A percentile compares a stretch with the other conserved stretches of the same genome.
phyloP scores from a whole-genome alignment of 23 red algal genomes.

The Agarophyton chilense region DNA sequence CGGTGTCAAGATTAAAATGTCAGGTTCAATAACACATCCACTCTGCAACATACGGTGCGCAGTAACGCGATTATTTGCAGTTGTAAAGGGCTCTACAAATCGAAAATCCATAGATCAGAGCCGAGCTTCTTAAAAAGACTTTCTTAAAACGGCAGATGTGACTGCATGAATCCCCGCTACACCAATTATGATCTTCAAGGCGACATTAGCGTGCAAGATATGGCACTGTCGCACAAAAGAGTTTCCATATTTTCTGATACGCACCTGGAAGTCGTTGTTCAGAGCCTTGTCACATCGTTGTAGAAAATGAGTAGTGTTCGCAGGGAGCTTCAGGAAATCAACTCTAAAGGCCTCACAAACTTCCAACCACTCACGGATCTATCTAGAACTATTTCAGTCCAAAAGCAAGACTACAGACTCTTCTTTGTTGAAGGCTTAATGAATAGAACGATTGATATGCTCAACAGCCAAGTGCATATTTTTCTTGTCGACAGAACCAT shows the following conservation, averaged over 20 bases:
- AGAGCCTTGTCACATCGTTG: not conserved
- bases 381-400: not conserved
- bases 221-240: not conserved
- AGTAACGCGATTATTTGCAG: no score
- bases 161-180: not conserved
- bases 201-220: not conserved
- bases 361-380: not conserved
- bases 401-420: not conserved
- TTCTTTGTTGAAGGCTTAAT: not conserved
- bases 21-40: no score
- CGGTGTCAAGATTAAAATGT: not conserved
- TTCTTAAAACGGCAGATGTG: not conserved
- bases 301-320: conserved; percentile 38
- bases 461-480: not conserved
- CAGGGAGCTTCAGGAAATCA: not conserved
- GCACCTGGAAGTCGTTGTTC: not conserved
- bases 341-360: not conserved
- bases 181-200: not conserved
- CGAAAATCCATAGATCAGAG: conserved; percentile 23
- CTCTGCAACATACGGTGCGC: no score
- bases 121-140: not conserved
- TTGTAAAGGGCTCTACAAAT: no score
- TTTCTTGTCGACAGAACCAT: not conserved
- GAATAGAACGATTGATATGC: not conserved
- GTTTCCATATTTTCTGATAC: not conserved